These are phyloP conservation scores for Elaeis oleifera DNA, from an alignment of 202 grass and related monocot genomes.

Conservation along the genomic window DNA sequence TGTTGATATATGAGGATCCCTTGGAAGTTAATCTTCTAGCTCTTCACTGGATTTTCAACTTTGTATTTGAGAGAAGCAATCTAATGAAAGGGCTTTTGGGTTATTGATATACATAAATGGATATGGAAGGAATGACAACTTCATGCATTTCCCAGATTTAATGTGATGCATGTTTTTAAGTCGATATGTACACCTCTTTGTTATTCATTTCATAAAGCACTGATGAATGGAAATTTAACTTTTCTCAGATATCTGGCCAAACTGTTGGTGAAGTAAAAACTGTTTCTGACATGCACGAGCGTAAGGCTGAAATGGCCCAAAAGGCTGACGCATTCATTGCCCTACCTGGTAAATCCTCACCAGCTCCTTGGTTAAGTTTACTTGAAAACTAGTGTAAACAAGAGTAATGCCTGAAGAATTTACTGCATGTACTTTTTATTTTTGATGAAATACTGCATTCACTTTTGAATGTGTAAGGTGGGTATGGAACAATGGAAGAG, in stretches of 20 bases:
- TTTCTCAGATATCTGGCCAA: constrained; percentile 75
- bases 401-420: too few species aligned
- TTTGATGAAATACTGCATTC: too few species aligned
- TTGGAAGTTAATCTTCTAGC: too few species aligned
- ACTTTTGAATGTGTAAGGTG: constrained; percentile 37
- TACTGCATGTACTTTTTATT: not conserved
- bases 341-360: constrained; percentile 60
- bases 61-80: too few species aligned
- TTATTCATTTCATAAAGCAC: not conserved
- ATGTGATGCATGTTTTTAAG: too few species aligned
- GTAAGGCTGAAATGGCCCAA: constrained; percentile 91
- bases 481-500: constrained; percentile 99
- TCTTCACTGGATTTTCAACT: too few species aligned
- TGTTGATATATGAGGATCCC: too few species aligned
- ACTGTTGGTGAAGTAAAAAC: constrained; percentile 80
- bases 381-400: too few species aligned
- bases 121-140: too few species aligned
- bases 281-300: constrained; percentile 83
- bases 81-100: too few species aligned
- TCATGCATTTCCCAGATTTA: too few species aligned
- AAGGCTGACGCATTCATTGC: constrained; percentile 79
- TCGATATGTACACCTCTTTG: not conserved
- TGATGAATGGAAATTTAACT: not conserved
- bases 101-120: too few species aligned
- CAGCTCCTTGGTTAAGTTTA: constrained; percentile 1